Base-by-base conservation (phyloP, 352 stramenopile genomes). In the Labyrinthula sp. region DNA sequence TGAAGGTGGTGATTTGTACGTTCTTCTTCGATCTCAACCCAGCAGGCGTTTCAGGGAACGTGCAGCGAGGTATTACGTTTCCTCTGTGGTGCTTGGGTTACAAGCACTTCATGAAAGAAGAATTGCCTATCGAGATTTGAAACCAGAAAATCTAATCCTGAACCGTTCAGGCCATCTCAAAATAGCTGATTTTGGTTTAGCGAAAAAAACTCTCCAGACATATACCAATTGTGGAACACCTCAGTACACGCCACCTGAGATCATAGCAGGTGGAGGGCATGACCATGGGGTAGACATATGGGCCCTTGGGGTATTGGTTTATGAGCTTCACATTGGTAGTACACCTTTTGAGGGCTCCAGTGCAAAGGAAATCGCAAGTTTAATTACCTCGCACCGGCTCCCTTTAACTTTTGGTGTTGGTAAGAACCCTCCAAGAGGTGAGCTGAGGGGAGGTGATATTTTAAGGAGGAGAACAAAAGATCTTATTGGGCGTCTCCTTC, bases 241-340 rank as follows among this genome's bases (percentile, higher is more conserved):
- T 12, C 76, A 94, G 48, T 96, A 95, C 61, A 67, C 95, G 10
- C 83, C 86, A 10, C 84, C 84, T 2, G 83, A 95, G 55, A 86
- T 94, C 23, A 88, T 95, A 38, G 67, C 90, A 30, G 92, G 40
- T 10, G 48, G 54, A n/a, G 55, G 55, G 17, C 55, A 61, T 23
- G 33, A 45, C 15, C 10, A 47, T 10, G 71, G 63, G n/a, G 72
- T 86, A 10, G 75, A 87, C 58, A 86, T 76, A 57, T 86, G 75
- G 75, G 71, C 72, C 0, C 61, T 86, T 1, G 75, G 75, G n/a
- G 62, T 87, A 2, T 57, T 89, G 9, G 79, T 87, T 41, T 89
- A 75, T 58, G 77, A 89, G 56, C 79, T 86, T 67, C 37, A 77
- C 21, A 63, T 79, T 1, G 69, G 72, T 9, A 59, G 72, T 34